Base-by-base conservation (phyloP, 257 asterid genomes). In the Primulina tabacum region DNA sequence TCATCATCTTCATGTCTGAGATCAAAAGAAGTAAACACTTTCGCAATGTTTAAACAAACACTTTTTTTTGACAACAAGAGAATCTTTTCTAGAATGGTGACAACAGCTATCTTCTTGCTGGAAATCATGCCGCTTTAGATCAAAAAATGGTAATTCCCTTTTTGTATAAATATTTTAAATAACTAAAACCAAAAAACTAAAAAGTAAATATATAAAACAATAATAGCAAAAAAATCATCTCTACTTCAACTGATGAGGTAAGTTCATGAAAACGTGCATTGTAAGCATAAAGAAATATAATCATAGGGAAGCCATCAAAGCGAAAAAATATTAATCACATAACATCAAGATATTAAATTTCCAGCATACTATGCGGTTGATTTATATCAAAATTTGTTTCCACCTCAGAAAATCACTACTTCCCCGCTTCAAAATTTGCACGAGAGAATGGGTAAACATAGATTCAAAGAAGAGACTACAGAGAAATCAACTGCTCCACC, bases 1-100 rank as follows among this genome's bases (percentile, higher is more conserved):
- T 75, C 26, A 71, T 67, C 89, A 86, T 83, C 76, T 65, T 62
- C 62, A 62, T 40, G 53, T 61, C 52, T 56, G 35, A 20, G 33
- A 68, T 62, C 71, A 69, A 52, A 65, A 37, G 34, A 69, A 64
- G 60, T 71, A 64, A 43, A 5, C n/a, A 43, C 43, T 37, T 62
- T 29, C 75, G 37, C 32, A 64, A 69, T 47, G n/a, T 64, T 71
- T 55, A 53, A 75, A 66, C 62, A 56, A 56, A 74, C 29, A 52
- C 12, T 30, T 47, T 43, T 47, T 43, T 64, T 12, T 37, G 34
- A 10, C 47, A 67, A 62, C 11, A 7, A 64, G 58, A 29, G 29
- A 67, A 12, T 34, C 29, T 57, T 18, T 9, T 33, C 34, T 43
- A 52, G 52, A 69, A 34, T 21, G 66, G 47, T 65, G 71, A 66